Percentiles rank a stretch among this genome's conserved stretches.
Conservation (phyloP, 129 eudicot genomes). For the sunflower (Helianthus annuus) region HanXRQr2.0-SUNRISE NC_035444.2:144415889-144416388, state of each 20-base stretch:
- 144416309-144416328: constrained; percentile 38
- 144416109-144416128: constrained; percentile 46
- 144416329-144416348: constrained; percentile 29
- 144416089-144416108: constrained; percentile 48
- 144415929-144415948: constrained; percentile 40
- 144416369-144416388: neutral
- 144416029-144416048: constrained; percentile 37
- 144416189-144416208: constrained; percentile 39
- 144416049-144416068: constrained; percentile 31
- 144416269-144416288: constrained; percentile 47
- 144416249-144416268: constrained; percentile 47
- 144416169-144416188: constrained; percentile 35
- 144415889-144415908: constrained; percentile 39
- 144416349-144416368: neutral
- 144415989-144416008: constrained; percentile 40
- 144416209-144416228: constrained; percentile 47
- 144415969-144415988: constrained; percentile 43
- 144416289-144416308: constrained; percentile 31
- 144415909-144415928: constrained; percentile 43
- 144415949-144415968: constrained; percentile 45
- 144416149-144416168: constrained; percentile 44
- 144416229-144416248: constrained; percentile 46
- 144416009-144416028: constrained; percentile 29
- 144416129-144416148: constrained; percentile 45
- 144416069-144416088: constrained; percentile 21